Evolutionary conservation across 1,139 yeast species (phyloP).

Genomic region (Yamadazyma membranifaciens): DNA sequence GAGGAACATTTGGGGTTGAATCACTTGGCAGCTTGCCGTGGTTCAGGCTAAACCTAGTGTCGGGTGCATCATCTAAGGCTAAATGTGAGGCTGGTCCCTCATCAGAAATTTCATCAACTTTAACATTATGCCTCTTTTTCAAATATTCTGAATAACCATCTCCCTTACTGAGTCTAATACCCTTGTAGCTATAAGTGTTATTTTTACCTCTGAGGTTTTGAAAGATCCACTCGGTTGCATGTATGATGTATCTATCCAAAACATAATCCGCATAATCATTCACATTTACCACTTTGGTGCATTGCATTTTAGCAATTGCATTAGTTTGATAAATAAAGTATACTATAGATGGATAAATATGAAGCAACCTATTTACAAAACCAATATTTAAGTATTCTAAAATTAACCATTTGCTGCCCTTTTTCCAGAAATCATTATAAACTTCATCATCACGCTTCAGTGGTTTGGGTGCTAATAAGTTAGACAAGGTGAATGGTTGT

Average conservation of each 20-base stretch:
- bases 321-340: constrained; percentile 3
- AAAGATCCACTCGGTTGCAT: constrained; percentile 19
- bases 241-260: constrained; percentile 21
- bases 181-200: constrained; percentile 14
- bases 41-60: background rate
- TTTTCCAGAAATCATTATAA: background rate
- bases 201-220: constrained; percentile 4
- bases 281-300: constrained; percentile 3
- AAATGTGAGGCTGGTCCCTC: too few species aligned
- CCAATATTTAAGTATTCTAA: constrained; percentile 5
- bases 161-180: constrained; percentile 13
- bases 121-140: background rate
- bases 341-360: background rate
- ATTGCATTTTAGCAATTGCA: constrained; percentile 4
- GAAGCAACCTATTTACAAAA: constrained; percentile 2
- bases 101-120: background rate
- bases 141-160: constrained; percentile 20
- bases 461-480: constrained; percentile 2
- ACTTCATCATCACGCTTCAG: background rate
- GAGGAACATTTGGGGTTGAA: too few species aligned
- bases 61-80: background rate
- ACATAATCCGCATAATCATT: constrained; percentile 18
- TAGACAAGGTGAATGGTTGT: constrained; percentile 7
- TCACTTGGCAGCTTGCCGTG: background rate
- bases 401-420: background rate